A percentile compares a stretch with the other conserved stretches of the same genome.
phyloP scores from a whole-genome alignment of 805 yeast species.

The Nakazawaea ishiwadae region DNA sequence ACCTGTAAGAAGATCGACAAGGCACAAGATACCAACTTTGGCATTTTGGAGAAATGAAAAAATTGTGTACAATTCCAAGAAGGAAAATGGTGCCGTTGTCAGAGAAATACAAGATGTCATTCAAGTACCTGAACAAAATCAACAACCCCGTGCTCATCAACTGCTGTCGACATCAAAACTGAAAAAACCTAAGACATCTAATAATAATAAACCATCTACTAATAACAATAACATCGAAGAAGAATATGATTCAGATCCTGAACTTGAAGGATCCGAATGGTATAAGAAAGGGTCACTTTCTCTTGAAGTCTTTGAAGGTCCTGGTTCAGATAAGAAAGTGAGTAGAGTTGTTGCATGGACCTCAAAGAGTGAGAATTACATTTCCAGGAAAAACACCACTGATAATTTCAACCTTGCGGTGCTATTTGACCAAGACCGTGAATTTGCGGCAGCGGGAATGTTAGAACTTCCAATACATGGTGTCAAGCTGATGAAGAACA shows the following conservation, averaged over 20 bases:
- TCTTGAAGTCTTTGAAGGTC: slow-evolving; percentile 46
- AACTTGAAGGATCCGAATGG: slow-evolving; percentile 50
- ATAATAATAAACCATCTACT: not conserved
- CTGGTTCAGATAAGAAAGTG: slow-evolving; percentile 39
- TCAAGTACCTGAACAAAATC: slow-evolving; percentile 35
- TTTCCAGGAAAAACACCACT: slow-evolving; percentile 32
- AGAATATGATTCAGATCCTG: slow-evolving; percentile 31
- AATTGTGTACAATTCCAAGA: slow-evolving; percentile 48
- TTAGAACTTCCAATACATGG: slow-evolving; percentile 61
- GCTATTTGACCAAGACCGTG: slow-evolving; percentile 58
- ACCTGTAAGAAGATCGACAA: slow-evolving; percentile 56
- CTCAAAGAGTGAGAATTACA: slow-evolving; percentile 46
- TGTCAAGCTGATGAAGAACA: slow-evolving; percentile 52
- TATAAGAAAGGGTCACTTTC: slow-evolving; percentile 34
- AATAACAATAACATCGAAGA: too few species aligned
- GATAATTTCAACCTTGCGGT: slow-evolving; percentile 60
- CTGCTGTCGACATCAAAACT: not conserved
- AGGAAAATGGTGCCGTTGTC: slow-evolving; percentile 44
- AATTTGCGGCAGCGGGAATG: slow-evolving; percentile 69
- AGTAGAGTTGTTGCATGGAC: slow-evolving; percentile 60
- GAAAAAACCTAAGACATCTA: not conserved
- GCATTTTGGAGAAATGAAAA: slow-evolving; percentile 85
- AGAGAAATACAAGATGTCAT: slow-evolving; percentile 57
- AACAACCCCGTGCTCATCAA: slow-evolving; percentile 6
- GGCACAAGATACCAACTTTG: slow-evolving; percentile 65